Evolutionary conservation across 2,329 filamentous ascomycete genomes (phyloP).

Genomic region (Xylariales sp.): DNA sequence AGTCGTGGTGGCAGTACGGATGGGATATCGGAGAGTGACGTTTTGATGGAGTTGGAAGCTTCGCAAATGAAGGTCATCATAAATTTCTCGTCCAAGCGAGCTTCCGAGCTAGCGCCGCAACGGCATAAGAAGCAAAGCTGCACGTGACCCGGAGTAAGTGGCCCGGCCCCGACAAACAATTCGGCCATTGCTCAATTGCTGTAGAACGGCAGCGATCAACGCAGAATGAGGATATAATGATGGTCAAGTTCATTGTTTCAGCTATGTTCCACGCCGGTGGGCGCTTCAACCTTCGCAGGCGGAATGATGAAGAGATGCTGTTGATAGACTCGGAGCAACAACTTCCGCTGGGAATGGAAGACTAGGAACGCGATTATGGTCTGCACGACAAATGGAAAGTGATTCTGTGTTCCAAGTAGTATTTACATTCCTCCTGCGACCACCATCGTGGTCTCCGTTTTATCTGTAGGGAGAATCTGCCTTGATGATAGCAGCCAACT

Average conservation of each 20-base stretch:
- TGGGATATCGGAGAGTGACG: constrained; percentile 4
- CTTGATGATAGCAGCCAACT: constrained; percentile 85
- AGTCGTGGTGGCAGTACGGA: constrained; percentile 10
- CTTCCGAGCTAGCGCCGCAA: constrained; percentile 8
- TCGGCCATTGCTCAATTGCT: background rate
- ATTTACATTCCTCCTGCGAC: constrained; percentile 10
- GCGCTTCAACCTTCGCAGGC: too few species aligned
- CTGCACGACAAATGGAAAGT: constrained; percentile 4
- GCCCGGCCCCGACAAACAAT: background rate
- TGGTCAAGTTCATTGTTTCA: too few species aligned
- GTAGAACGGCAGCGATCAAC: background rate
- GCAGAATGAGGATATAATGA: background rate
- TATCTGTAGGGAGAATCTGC: constrained; percentile 92
- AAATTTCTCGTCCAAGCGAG: constrained; percentile 28
- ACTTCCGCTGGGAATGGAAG: background rate
- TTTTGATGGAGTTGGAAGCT: constrained; percentile 13
- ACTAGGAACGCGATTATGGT: background rate
- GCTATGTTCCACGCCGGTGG: too few species aligned
- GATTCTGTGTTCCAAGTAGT: constrained; percentile 7
- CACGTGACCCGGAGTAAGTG: constrained; percentile 8
- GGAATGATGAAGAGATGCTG: too few species aligned
- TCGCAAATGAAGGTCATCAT: constrained; percentile 23
- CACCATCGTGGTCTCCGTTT: constrained; percentile 17
- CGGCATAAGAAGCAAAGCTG: background rate
- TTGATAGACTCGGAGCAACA: too few species aligned